Evolutionary conservation across 2,329 filamentous ascomycete genomes (phyloP).

Genomic region (Colletotrichum sp.): DNA sequence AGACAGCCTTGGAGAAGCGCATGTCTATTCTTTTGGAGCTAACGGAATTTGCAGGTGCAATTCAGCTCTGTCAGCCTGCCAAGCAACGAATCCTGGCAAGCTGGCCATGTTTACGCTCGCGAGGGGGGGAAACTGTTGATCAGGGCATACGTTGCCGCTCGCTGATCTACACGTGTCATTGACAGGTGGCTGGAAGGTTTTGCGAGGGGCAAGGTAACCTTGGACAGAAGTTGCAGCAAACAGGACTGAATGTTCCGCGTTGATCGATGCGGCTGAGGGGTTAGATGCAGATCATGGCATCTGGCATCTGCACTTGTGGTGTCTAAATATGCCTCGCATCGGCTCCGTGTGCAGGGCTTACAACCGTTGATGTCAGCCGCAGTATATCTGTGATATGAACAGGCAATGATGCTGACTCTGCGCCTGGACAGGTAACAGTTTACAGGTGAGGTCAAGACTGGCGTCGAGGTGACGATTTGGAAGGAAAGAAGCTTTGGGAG

Average conservation of each 20-base stretch:
- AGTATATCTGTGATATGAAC: not conserved
- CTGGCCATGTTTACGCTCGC: not conserved
- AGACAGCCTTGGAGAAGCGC: not conserved
- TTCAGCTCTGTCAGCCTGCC: not conserved
- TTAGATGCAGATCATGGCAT: not conserved
- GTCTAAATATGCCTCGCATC: not conserved
- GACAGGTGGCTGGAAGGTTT: not conserved
- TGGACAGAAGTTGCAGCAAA: not conserved
- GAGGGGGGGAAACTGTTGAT: not conserved
- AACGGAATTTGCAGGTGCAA: not conserved
- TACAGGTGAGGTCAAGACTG: not conserved
- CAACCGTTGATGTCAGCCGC: not conserved
- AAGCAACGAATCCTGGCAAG: not conserved
- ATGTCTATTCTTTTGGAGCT: not conserved
- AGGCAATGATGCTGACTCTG: not conserved
- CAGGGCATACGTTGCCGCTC: not conserved
- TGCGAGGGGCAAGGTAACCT: not conserved
- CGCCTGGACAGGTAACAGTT: not conserved
- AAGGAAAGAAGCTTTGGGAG: not conserved
- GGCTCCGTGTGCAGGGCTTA: not conserved
- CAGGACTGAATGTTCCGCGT: not conserved
- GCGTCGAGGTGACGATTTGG: not conserved
- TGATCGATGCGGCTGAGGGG: not conserved
- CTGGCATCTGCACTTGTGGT: not conserved
- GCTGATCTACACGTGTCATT: not conserved